These are phyloP conservation scores for Scalesia atractyloides DNA, from an alignment of 129 eudicot species.

Conservation along the genomic window DNA sequence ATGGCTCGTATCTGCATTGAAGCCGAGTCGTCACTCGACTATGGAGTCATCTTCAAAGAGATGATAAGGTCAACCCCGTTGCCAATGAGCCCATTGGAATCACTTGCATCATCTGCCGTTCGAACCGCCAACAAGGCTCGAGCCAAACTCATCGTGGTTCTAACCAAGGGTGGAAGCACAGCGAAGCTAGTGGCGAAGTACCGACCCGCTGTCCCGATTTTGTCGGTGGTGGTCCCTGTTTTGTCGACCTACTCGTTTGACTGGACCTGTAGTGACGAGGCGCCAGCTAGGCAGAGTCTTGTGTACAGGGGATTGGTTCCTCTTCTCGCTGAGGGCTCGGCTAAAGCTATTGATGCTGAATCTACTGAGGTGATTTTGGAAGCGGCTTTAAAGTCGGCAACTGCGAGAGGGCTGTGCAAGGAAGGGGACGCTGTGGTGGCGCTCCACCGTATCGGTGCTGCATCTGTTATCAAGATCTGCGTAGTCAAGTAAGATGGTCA, in stretches of 20 bases:
- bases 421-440: constrained; percentile 76
- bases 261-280: constrained; percentile 76
- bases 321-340: constrained; percentile 73
- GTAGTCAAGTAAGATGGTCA: constrained; percentile 48
- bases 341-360: constrained; percentile 81
- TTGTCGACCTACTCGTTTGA: constrained; percentile 73
- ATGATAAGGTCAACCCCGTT: constrained; percentile 71
- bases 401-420: constrained; percentile 53
- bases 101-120: constrained; percentile 85
- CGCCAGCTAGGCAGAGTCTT: constrained; percentile 84
- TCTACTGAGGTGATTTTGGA: constrained; percentile 75
- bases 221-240: constrained; percentile 80
- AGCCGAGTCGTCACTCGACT: constrained; percentile 81
- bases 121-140: constrained; percentile 72
- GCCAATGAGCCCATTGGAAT: constrained; percentile 85
- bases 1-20: constrained; percentile 88
- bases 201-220: constrained; percentile 79
- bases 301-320: constrained; percentile 72
- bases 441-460: constrained; percentile 77
- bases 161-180: constrained; percentile 78
- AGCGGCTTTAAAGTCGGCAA: constrained; percentile 75
- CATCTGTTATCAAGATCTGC: constrained; percentile 82
- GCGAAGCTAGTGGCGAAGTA: constrained; percentile 85
- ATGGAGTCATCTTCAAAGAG: constrained; percentile 65
- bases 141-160: constrained; percentile 72